A percentile compares a stretch with the other conserved stretches of the same genome.
phyloP scores from a whole-genome alignment of 1,284 basidiomycete genomes.

The Ganoderma boninense region DNA sequence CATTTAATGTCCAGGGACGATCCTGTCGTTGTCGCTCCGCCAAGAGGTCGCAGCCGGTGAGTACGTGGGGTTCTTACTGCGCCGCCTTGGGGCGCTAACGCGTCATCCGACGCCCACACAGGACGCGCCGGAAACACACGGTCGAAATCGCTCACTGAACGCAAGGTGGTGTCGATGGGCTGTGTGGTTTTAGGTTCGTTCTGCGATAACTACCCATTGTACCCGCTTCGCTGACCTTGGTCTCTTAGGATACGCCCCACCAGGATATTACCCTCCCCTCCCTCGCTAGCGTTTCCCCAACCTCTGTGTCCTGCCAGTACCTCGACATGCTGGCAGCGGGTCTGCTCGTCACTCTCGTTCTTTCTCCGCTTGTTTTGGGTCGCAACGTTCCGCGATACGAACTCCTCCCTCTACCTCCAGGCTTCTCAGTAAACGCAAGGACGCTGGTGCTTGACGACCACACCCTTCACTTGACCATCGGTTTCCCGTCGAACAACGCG shows the following conservation, averaged over 20 bases:
- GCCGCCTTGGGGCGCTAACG: not conserved
- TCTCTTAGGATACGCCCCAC: not conserved
- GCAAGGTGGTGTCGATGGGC: not conserved
- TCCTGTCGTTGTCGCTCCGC: not conserved
- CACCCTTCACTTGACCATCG: constrained; percentile 37
- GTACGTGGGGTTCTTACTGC: not conserved
- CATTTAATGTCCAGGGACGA: not conserved
- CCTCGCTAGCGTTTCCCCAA: not conserved
- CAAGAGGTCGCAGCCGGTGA: not conserved
- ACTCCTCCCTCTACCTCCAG: not conserved
- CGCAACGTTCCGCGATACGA: not conserved
- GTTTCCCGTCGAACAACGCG: constrained; percentile 30
- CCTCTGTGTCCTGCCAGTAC: not conserved
- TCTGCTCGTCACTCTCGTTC: not conserved
- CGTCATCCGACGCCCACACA: not conserved
- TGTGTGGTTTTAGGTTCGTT: not conserved
- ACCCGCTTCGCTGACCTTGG: not conserved
- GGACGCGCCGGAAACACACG: not conserved
- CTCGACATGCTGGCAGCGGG: constrained; percentile 8
- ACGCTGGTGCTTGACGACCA: not conserved
- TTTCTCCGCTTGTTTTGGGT: not conserved
- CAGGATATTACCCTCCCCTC: not conserved
- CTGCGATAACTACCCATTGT: not conserved
- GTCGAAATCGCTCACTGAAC: not conserved
- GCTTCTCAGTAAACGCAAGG: not conserved